Evolutionary conservation across 176 grass and related monocot genomes (phyloP).

Genomic region (Carex scoparia): DNA sequence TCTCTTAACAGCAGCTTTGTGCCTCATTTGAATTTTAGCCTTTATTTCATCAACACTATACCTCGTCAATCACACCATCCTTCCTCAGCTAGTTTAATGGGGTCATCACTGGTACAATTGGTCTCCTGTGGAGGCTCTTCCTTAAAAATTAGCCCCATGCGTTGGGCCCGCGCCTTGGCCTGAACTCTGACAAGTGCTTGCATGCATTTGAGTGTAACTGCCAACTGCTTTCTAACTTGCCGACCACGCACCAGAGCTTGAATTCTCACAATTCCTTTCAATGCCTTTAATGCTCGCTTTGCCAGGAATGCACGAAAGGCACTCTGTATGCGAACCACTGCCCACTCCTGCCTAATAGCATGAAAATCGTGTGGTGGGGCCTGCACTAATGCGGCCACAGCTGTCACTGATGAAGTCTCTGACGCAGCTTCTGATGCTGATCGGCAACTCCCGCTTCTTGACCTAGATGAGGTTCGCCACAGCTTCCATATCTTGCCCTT

Average conservation of each 20-base stretch:
- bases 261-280: slow-evolving; percentile 72
- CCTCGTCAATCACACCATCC: slow-evolving; percentile 83
- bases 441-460: slow-evolving; percentile 14
- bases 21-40: slow-evolving; percentile 73
- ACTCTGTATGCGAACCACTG: slow-evolving; percentile 60
- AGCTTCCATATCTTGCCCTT: slow-evolving; percentile 67
- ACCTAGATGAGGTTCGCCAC: slow-evolving; percentile 59
- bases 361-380: slow-evolving; percentile 65
- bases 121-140: slow-evolving; percentile 14
- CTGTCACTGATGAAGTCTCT: slow-evolving; percentile 29
- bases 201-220: slow-evolving; percentile 79
- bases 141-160: slow-evolving; percentile 31
- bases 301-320: slow-evolving; percentile 86
- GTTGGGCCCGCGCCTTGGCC: slow-evolving; percentile 49
- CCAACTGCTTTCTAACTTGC: slow-evolving; percentile 71
- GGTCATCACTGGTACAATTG: slow-evolving; percentile 27
- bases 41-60: slow-evolving; percentile 51
- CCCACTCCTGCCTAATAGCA: slow-evolving; percentile 57
- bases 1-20: slow-evolving; percentile 65
- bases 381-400: slow-evolving; percentile 52
- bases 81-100: slow-evolving; percentile 60
- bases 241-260: slow-evolving; percentile 78
- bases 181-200: slow-evolving; percentile 64
- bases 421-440: slow-evolving; percentile 54
- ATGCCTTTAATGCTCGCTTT: slow-evolving; percentile 60